Percentiles rank a stretch among this genome's conserved stretches.
These are phyloP conservation scores for Endocladia muricata DNA, from an alignment of 31 red algal genomes.

Conservation along the genomic window DNA sequence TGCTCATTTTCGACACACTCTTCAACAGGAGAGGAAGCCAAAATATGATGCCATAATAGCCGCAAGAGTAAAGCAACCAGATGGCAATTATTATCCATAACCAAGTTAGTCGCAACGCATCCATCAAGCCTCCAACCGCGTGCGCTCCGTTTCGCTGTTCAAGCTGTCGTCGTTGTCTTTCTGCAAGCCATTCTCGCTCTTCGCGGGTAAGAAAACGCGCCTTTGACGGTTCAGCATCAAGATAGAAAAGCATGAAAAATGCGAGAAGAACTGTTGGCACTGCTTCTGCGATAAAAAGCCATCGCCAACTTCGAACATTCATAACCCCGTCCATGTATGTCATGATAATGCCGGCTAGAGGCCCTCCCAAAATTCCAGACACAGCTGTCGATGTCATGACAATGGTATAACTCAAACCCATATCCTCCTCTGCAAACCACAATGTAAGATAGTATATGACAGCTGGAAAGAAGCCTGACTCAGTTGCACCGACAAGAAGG, in stretches of 20 bases:
- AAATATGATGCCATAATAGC: slow-evolving; percentile 71
- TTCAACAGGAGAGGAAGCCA: slow-evolving; percentile 68
- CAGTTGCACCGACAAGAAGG: slow-evolving; percentile 61
- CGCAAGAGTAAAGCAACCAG: slow-evolving; percentile 64
- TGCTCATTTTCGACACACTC: slow-evolving; percentile 43
- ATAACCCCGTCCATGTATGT: slow-evolving; percentile 31
- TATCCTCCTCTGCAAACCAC: slow-evolving; percentile 74
- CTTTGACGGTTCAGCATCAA: slow-evolving; percentile 33
- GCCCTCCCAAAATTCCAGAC: slow-evolving; percentile 57
- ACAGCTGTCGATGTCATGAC: slow-evolving; percentile 76
- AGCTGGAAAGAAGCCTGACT: slow-evolving; percentile 69
- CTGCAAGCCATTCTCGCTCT: slow-evolving; percentile 51
- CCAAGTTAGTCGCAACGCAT: slow-evolving; percentile 55
- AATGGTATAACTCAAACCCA: slow-evolving; percentile 70
- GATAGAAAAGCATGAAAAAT: slow-evolving; percentile 48
- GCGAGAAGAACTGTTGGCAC: slow-evolving; percentile 60
- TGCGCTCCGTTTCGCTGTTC: slow-evolving; percentile 30
- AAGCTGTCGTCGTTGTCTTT: slow-evolving; percentile 37
- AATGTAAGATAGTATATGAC: slow-evolving; percentile 71
- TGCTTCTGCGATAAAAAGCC: slow-evolving; percentile 68
- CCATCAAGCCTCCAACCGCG: slow-evolving; percentile 31
- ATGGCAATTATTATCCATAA: slow-evolving; percentile 61
- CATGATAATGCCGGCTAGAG: slow-evolving; percentile 60
- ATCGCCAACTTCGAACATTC: slow-evolving; percentile 59
- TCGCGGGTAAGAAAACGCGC: slow-evolving; percentile 55